Conservation (phyloP, 441 rosid species). For the Metrosideros polymorpha region DNA sequence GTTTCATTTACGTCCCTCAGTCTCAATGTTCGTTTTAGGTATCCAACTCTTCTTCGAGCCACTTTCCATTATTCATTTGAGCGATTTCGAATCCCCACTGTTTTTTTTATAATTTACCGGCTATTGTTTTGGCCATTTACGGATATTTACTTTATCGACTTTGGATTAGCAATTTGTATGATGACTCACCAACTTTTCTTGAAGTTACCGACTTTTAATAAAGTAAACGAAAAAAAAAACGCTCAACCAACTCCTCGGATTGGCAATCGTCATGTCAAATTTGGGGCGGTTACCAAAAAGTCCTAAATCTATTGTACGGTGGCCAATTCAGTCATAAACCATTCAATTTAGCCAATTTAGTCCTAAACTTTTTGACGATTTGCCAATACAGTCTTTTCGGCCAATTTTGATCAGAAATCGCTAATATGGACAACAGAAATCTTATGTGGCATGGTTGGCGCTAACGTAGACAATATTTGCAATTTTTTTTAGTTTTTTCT, state of each 20-base stretch:
- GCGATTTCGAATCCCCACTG: not conserved
- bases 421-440: rapidly evolving
- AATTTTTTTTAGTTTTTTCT: no score
- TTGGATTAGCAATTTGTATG: not conserved
- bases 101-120: not conserved
- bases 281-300: no score
- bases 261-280: not conserved
- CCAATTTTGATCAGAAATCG: no score
- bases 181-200: not conserved
- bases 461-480: no score
- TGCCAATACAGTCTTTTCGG: no score
- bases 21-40: not conserved
- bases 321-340: no score
- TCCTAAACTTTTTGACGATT: no score
- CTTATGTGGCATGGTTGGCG: no score
- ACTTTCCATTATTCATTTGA: not conserved
- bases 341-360: no score
- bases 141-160: not conserved
- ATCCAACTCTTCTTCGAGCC: not conserved
- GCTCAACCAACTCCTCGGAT: not conserved
- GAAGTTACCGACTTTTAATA: not conserved
- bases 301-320: no score
- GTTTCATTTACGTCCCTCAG: not conserved
- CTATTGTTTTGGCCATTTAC: not conserved
- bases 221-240: not conserved